These are phyloP conservation scores for Aureobasidium sp. DNA, from an alignment of 2,329 filamentous ascomycete genomes.

Conservation along the genomic window DNA sequence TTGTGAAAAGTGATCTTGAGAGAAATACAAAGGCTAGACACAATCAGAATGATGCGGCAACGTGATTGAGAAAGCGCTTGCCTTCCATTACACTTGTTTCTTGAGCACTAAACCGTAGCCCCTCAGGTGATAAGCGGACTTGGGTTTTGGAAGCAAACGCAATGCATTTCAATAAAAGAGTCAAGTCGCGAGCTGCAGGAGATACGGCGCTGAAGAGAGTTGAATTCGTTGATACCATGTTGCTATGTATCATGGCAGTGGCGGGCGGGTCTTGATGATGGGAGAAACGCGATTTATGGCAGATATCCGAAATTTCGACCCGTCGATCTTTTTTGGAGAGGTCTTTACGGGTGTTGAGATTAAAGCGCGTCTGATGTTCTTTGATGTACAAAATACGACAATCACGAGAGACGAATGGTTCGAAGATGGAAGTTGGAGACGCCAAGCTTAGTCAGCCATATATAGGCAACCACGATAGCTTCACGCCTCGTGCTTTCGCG, in stretches of 20 bases:
- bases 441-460: constrained; percentile 12
- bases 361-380: neutral
- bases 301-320: neutral
- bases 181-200: constrained; percentile 69
- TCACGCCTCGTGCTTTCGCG: neutral
- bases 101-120: constrained; percentile 80
- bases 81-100: constrained; percentile 89
- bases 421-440: neutral
- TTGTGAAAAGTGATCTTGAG: constrained; percentile 81
- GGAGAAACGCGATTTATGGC: neutral
- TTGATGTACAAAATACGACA: neutral
- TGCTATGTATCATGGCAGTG: neutral
- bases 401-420: neutral
- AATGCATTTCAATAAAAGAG: constrained; percentile 57
- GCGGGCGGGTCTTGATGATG: neutral
- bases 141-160: constrained; percentile 53
- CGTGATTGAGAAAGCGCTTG: constrained; percentile 29
- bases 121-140: constrained; percentile 76
- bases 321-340: neutral
- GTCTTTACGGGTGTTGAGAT: neutral
- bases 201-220: constrained; percentile 69
- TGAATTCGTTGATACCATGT: constrained; percentile 20
- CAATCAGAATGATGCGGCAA: constrained; percentile 9
- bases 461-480: neutral
- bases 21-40: constrained; percentile 67